phyloP scores from a whole-genome alignment of 129 eudicot species.

The Centrapalus pauciflorus region DNA sequence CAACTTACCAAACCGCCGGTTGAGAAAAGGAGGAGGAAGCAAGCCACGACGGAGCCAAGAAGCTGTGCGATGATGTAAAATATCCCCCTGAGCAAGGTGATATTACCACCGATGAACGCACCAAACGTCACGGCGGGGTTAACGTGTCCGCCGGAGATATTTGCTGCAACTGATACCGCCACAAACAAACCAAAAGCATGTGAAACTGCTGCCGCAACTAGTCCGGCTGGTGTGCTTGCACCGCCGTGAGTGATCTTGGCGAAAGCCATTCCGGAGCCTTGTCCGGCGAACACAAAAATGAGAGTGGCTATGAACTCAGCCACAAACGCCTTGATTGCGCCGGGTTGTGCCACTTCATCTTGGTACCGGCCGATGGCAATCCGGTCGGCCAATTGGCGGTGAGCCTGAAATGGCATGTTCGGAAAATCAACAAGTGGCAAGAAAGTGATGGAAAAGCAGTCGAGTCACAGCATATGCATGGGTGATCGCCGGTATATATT shows the following conservation, averaged over 20 bases:
- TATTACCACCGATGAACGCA: constrained; percentile 47
- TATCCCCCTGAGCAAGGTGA: constrained; percentile 37
- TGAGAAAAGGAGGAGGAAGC: constrained; percentile 38
- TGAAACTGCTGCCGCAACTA: constrained; percentile 46
- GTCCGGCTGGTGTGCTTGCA: constrained; percentile 32
- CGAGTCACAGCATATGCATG: constrained; percentile 9
- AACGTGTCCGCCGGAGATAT: constrained; percentile 62
- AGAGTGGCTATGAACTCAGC: constrained; percentile 58
- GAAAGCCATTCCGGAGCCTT: constrained; percentile 58
- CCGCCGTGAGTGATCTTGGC: constrained; percentile 33
- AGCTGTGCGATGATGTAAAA: constrained; percentile 48
- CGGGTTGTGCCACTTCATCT: constrained; percentile 42
- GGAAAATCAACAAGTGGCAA: not conserved
- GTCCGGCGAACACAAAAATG: constrained; percentile 58
- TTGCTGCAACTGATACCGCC: constrained; percentile 45
- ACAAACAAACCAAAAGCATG: constrained; percentile 54
- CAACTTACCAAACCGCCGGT: constrained; percentile 51
- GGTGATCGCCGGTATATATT: constrained; percentile 23
- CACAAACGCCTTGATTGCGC: constrained; percentile 44
- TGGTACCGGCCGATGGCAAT: constrained; percentile 37
- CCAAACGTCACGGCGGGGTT: constrained; percentile 69
- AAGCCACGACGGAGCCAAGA: constrained; percentile 51
- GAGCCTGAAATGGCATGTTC: constrained; percentile 21
- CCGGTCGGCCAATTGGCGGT: constrained; percentile 19
- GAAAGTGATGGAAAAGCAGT: not conserved